phyloP scores from a whole-genome alignment of 768 basidiomycete species.

The Tulasnella sp. region DNA sequence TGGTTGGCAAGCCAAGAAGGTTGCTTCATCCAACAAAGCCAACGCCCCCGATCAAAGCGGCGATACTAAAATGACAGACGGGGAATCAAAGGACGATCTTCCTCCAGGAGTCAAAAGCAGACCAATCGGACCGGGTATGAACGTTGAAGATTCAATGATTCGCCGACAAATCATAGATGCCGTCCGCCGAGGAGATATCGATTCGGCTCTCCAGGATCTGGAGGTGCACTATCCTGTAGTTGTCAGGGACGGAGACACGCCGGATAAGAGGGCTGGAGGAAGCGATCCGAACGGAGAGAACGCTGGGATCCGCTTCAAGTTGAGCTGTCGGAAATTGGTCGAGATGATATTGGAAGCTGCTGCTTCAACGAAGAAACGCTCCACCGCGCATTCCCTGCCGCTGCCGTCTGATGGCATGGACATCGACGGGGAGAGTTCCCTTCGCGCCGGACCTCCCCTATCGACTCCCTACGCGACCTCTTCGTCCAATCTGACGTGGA shows the following conservation, averaged over 20 bases:
- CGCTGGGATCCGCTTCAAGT: constrained; percentile 75
- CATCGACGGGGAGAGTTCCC: constrained; percentile 13
- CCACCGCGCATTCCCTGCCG: background rate
- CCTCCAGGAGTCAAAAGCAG: constrained; percentile 38
- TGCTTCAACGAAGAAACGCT: constrained; percentile 7
- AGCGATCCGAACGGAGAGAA: constrained; percentile 54
- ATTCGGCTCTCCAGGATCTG: constrained; percentile 63
- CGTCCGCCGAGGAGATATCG: constrained; percentile 70
- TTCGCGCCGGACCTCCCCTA: background rate
- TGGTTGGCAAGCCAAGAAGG: background rate
- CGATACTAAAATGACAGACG: constrained; percentile 30
- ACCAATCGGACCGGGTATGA: constrained; percentile 28
- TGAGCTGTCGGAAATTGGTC: constrained; percentile 83
- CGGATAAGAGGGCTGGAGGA: constrained; percentile 25
- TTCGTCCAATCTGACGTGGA: constrained; percentile 15
- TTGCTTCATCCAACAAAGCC: background rate
- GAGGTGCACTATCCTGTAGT: constrained; percentile 63
- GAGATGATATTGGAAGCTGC: constrained; percentile 76
- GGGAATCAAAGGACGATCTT: constrained; percentile 51
- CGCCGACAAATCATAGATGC: constrained; percentile 74
- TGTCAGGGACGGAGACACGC: constrained; percentile 43
- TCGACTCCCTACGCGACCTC: background rate
- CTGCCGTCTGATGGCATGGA: constrained; percentile 24
- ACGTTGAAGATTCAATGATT: constrained; percentile 39
- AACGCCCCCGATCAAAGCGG: background rate